phyloP scores from a whole-genome alignment of 2,329 filamentous ascomycete species.

The Zymoseptoria tritici region DNA sequence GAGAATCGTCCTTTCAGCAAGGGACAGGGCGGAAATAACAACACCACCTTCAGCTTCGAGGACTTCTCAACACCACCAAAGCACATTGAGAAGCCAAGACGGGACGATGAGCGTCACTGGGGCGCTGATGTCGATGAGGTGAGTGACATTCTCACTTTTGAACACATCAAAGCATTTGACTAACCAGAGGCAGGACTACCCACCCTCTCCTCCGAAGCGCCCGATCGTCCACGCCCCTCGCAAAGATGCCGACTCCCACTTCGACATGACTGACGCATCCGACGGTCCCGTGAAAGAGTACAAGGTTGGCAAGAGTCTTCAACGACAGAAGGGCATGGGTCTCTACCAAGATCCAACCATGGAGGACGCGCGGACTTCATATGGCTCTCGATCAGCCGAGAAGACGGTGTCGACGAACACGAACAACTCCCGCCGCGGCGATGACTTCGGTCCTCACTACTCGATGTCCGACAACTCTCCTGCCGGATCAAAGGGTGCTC shows the following conservation, averaged over 20 bases:
- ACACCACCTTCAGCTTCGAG: constrained; percentile 76
- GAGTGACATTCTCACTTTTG: constrained; percentile 17
- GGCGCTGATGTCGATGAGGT: constrained; percentile 66
- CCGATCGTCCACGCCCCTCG: constrained; percentile 60
- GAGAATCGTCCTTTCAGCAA: constrained; percentile 23
- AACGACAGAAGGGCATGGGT: constrained; percentile 57
- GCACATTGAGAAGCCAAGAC: constrained; percentile 54
- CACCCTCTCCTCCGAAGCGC: constrained; percentile 52
- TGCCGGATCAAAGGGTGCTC: constrained; percentile 29
- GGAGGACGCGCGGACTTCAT: constrained; percentile 32
- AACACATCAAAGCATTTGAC: constrained; percentile 1
- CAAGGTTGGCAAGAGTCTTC: constrained; percentile 22
- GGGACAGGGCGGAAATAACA: constrained; percentile 34
- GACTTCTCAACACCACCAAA: constrained; percentile 83
- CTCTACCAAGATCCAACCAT: constrained; percentile 68
- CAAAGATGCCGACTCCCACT: constrained; percentile 73
- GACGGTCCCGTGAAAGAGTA: constrained; percentile 44
- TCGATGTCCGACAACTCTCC: constrained; percentile 58
- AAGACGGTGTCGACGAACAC: constrained; percentile 64
- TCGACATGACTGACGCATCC: constrained; percentile 71
- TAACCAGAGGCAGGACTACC: constrained; percentile 38
- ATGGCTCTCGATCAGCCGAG: constrained; percentile 27
- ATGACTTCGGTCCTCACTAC: constrained; percentile 74
- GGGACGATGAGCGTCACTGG: constrained; percentile 66
- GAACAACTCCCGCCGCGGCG: constrained; percentile 64